phyloP scores from a whole-genome alignment of 495 filamentous ascomycete genomes.

The Podospora pseudoanserina region DNA sequence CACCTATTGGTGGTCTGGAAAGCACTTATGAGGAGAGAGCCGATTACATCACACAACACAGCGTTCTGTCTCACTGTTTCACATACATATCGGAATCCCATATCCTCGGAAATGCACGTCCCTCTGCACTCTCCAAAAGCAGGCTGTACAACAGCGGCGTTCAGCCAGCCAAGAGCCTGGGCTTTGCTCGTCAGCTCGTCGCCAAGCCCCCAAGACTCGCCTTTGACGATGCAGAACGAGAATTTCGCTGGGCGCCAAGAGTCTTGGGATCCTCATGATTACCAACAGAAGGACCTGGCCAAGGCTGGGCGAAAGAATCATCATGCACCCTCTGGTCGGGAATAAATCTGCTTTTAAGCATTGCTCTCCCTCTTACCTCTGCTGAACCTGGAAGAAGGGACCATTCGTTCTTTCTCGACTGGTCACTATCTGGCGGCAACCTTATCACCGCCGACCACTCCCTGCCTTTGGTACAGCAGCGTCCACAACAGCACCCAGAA shows the following conservation, averaged over 20 bases:
- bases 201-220: background rate
- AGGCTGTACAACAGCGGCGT: background rate
- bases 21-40: background rate
- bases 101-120: background rate
- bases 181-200: background rate
- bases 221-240: background rate
- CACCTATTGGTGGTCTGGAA: too few species aligned
- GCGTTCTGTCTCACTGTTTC: background rate
- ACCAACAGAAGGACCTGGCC: constrained; percentile 7
- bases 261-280: constrained; percentile 10
- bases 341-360: background rate
- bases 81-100: background rate
- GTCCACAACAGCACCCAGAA: background rate
- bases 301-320: background rate
- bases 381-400: background rate
- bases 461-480: background rate
- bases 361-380: background rate
- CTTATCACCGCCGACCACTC: background rate
- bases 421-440: background rate
- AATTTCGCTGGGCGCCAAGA: constrained; percentile 1
- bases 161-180: background rate
- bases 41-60: background rate
- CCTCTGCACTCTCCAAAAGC: background rate
- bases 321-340: background rate
- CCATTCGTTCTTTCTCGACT: background rate